Evolutionary conservation across 2,329 filamentous ascomycete species (phyloP).

Genomic region (Stromatinia cepivora): DNA sequence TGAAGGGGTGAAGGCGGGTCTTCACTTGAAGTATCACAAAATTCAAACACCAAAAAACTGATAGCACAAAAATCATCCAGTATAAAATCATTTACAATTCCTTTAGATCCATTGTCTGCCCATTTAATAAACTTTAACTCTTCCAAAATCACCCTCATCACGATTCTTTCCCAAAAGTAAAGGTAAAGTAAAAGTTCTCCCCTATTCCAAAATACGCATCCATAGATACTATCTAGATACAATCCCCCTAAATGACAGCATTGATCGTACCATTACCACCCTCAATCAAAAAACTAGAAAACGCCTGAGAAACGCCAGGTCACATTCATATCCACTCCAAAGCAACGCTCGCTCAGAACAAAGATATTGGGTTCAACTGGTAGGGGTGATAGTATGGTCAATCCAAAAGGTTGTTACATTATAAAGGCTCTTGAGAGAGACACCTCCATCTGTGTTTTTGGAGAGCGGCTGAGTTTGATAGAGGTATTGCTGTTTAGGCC

Average conservation of each 20-base stretch:
- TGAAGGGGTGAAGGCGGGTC: neutral
- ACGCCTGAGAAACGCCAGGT: constrained; percentile 19
- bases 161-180: constrained; percentile 4
- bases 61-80: neutral
- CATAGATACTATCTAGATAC: constrained; percentile 14
- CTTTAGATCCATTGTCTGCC: neutral
- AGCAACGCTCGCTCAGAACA: constrained; percentile 16
- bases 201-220: constrained; percentile 16
- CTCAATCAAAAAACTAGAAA: constrained; percentile 7
- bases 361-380: constrained; percentile 2
- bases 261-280: constrained; percentile 4
- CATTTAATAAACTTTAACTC: neutral
- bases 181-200: neutral
- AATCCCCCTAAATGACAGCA: neutral
- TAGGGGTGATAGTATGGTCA: constrained; percentile 2
- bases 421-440: constrained; percentile 4
- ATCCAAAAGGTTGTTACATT: constrained; percentile 13
- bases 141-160: neutral
- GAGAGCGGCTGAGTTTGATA: neutral
- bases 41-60: neutral
- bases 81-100: constrained; percentile 11
- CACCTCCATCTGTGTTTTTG: constrained; percentile 9
- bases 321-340: constrained; percentile 17
- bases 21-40: constrained; percentile 1
- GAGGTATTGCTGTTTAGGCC: constrained; percentile 1